phyloP scores from a whole-genome alignment of 257 asterid species.

The Primulina tabacum region DNA sequence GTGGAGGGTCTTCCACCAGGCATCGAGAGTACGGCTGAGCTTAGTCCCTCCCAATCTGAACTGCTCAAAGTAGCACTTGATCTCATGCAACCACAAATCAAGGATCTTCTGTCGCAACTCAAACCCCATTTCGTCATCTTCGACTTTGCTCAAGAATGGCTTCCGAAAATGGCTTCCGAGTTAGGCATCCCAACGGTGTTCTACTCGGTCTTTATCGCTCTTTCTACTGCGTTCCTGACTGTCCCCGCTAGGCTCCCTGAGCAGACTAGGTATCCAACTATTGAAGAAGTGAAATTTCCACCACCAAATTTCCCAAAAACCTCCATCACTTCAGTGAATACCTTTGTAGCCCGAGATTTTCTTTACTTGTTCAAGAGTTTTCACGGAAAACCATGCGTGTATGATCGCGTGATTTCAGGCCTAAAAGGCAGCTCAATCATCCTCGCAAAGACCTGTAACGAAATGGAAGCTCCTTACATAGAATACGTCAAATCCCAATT shows the following conservation, averaged over 20 bases:
- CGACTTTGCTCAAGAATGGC: constrained; percentile 63
- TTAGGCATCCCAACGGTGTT: constrained; percentile 42
- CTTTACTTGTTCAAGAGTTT: constrained; percentile 44
- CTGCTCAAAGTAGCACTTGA: constrained; percentile 48
- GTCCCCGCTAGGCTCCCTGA: constrained; percentile 40
- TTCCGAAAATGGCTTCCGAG: constrained; percentile 40
- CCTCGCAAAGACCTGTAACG: constrained; percentile 48
- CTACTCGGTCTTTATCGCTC: constrained; percentile 43
- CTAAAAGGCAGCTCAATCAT: constrained; percentile 39
- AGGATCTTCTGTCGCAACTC: constrained; percentile 23
- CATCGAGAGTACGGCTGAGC: constrained; percentile 42
- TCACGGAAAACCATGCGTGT: constrained; percentile 35
- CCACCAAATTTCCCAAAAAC: constrained; percentile 53
- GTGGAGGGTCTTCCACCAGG: constrained; percentile 51
- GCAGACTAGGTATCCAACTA: constrained; percentile 24
- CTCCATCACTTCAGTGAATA: constrained; percentile 28
- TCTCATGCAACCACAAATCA: constrained; percentile 51
- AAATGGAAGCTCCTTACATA: constrained; percentile 50
- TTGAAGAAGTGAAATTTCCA: constrained; percentile 39
- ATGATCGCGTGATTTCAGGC: constrained; percentile 44
- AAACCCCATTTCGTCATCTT: constrained; percentile 55
- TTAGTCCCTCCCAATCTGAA: constrained; percentile 35
- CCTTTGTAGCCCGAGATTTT: constrained; percentile 48
- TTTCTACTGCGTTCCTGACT: constrained; percentile 44
- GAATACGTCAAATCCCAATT: constrained; percentile 44